Evolutionary conservation across 768 basidiomycete genomes (phyloP).

Genomic region (Suillus plorans): DNA sequence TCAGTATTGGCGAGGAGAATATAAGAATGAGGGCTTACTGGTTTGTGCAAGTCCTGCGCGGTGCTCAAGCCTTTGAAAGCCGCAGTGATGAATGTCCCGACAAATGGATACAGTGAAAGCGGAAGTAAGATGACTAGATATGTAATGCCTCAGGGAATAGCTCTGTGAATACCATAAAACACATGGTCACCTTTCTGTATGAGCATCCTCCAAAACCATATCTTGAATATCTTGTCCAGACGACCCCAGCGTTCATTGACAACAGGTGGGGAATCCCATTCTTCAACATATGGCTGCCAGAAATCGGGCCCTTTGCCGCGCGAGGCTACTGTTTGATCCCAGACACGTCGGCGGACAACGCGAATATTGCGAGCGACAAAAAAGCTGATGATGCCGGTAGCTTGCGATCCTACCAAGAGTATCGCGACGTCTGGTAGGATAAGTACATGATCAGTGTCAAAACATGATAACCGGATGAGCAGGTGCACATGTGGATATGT

Average conservation of each 20-base stretch:
- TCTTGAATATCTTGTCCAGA: conserved; percentile 11
- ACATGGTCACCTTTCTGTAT: conserved; percentile 21
- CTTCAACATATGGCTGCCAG: conserved; percentile 83
- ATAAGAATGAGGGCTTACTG: conserved; percentile 41
- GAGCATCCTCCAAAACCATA: conserved; percentile 16
- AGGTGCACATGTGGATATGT: conserved; percentile 63
- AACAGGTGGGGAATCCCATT: conserved; percentile 65
- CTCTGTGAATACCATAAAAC: not conserved
- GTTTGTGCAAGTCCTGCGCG: conserved; percentile 63
- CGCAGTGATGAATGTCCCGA: conserved; percentile 62
- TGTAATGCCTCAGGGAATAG: not conserved
- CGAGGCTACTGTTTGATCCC: conserved; percentile 80
- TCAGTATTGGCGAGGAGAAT: not conserved
- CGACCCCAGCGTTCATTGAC: conserved; percentile 30
- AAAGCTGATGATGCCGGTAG: conserved; percentile 74
- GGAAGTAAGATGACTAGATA: conserved; percentile 57
- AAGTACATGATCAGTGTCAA: not conserved
- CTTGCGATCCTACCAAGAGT: conserved; percentile 70
- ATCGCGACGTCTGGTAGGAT: conserved; percentile 62
- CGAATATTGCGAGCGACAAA: conserved; percentile 84
- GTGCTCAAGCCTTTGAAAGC: conserved; percentile 69
- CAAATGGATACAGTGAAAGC: conserved; percentile 64
- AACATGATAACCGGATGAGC: not conserved
- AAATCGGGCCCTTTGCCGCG: conserved; percentile 81
- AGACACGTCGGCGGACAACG: conserved; percentile 74